phyloP scores from a whole-genome alignment of 768 basidiomycete genomes.

The Tephrocybe sp. region DNA sequence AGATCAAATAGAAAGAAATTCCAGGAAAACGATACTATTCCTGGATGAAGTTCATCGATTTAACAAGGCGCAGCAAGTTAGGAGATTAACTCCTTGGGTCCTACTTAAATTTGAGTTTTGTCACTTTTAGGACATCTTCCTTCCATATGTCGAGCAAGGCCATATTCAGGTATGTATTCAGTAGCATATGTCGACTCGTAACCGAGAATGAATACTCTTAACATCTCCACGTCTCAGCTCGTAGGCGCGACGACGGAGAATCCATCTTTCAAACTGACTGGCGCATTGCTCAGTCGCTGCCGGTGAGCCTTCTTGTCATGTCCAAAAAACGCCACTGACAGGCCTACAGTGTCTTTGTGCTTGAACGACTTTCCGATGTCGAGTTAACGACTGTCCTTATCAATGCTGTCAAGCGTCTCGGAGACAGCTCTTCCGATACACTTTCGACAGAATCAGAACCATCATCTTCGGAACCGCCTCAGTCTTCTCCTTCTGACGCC shows the following conservation, averaged over 20 bases:
- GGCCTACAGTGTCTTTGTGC: constrained; percentile 62
- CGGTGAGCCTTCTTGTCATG: constrained; percentile 46
- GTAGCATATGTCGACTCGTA: background rate
- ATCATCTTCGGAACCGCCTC: constrained; percentile 10
- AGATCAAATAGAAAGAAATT: background rate
- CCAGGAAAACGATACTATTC: constrained; percentile 73
- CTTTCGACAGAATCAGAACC: constrained; percentile 1
- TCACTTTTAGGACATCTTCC: constrained; percentile 63
- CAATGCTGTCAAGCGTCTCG: constrained; percentile 42
- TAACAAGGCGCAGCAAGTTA: constrained; percentile 68
- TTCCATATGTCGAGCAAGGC: constrained; percentile 81
- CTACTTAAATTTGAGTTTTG: background rate
- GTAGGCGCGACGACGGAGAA: constrained; percentile 91
- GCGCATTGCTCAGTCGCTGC: constrained; percentile 74
- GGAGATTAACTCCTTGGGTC: too few relatives aligned
- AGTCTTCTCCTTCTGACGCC: constrained; percentile 18
- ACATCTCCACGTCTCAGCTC: constrained; percentile 42
- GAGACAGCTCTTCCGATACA: constrained; percentile 11
- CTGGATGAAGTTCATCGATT: constrained; percentile 86
- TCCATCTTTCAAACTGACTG: constrained; percentile 80
- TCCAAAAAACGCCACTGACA: background rate
- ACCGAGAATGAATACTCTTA: background rate
- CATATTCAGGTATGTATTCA: constrained; percentile 54
- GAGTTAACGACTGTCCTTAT: constrained; percentile 60
- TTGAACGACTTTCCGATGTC: constrained; percentile 64